A percentile compares a stretch with the other conserved stretches of the same genome.
Conservation (phyloP, 306 rosid species). For the Citrullus mucosospermus region DNA sequence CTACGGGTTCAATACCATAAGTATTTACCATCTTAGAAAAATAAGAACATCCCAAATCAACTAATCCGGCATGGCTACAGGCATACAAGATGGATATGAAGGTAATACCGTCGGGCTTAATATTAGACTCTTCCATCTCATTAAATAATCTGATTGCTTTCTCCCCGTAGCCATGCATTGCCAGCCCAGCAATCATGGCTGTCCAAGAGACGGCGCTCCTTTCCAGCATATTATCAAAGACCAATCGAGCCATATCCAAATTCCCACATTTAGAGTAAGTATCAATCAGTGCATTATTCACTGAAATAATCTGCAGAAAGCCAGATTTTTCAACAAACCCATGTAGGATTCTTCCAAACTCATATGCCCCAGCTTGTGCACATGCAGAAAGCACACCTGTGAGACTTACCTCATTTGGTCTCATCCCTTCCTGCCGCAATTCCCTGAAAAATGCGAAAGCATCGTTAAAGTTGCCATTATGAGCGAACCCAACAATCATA, state of each 20-base stretch:
- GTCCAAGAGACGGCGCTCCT: slow-evolving; percentile 64
- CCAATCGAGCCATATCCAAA: slow-evolving; percentile 45
- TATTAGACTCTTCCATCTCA: slow-evolving; percentile 52
- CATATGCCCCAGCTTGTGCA: slow-evolving; percentile 76
- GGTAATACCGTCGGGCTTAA: slow-evolving; percentile 53
- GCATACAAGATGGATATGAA: slow-evolving; percentile 71
- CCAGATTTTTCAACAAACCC: slow-evolving; percentile 59
- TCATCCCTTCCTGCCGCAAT: slow-evolving; percentile 28
- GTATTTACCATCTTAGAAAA: slow-evolving; percentile 48
- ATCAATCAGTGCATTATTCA: slow-evolving; percentile 67
- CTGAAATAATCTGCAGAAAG: slow-evolving; percentile 41
- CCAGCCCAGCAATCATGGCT: slow-evolving; percentile 57
- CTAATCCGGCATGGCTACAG: slow-evolving; percentile 68
- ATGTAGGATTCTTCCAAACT: slow-evolving; percentile 60
- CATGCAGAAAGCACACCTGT: slow-evolving; percentile 72
- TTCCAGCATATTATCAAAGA: slow-evolving; percentile 42
- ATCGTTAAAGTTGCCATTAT: slow-evolving; percentile 41
- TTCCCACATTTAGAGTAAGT: slow-evolving; percentile 63
- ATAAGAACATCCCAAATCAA: slow-evolving; percentile 44
- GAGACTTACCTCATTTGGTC: slow-evolving; percentile 66
- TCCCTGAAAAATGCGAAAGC: slow-evolving; percentile 68
- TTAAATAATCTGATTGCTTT: slow-evolving; percentile 51
- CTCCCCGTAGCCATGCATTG: slow-evolving; percentile 75
- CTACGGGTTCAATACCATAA: slow-evolving; percentile 44
- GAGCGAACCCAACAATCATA: slow-evolving; percentile 75